These are phyloP conservation scores for Alternaria ethzedia DNA, from an alignment of 2,329 filamentous ascomycete genomes.

Conservation along the genomic window DNA sequence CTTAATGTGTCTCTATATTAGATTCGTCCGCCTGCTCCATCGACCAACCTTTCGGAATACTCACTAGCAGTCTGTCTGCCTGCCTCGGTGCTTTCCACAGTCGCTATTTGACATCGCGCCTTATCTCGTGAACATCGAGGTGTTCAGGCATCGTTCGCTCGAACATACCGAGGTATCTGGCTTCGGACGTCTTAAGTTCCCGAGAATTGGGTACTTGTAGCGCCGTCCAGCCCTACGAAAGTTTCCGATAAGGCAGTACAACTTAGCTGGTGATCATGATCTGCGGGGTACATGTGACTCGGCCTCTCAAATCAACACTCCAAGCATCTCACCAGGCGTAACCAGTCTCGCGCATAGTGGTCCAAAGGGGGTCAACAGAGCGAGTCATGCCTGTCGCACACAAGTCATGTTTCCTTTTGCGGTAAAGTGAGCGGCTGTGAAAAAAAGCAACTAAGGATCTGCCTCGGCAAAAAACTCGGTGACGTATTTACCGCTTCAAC, in stretches of 20 bases:
- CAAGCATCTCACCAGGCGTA: background rate
- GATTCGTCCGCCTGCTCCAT: background rate
- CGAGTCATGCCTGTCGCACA: background rate
- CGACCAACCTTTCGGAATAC: background rate
- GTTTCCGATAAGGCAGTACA: background rate
- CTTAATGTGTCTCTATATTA: background rate
- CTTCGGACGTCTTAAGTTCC: background rate
- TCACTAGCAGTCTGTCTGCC: background rate
- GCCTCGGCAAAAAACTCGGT: slow-evolving; percentile 8
- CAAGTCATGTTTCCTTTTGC: background rate
- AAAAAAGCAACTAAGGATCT: background rate
- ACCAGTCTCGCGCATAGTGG: background rate
- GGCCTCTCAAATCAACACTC: background rate
- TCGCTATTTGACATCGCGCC: background rate
- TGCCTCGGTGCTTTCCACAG: background rate
- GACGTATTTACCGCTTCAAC: slow-evolving; percentile 1
- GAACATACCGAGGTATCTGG: background rate
- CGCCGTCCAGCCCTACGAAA: background rate
- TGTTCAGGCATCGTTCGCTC: background rate
- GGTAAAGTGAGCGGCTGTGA: background rate
- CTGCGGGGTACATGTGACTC: background rate
- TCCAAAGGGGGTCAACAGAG: background rate
- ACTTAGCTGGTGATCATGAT: background rate
- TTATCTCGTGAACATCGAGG: background rate
- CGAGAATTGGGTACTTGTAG: background rate